Conservation (phyloP, 768 basidiomycete species). For the Glaciozyma martinii region DNA sequence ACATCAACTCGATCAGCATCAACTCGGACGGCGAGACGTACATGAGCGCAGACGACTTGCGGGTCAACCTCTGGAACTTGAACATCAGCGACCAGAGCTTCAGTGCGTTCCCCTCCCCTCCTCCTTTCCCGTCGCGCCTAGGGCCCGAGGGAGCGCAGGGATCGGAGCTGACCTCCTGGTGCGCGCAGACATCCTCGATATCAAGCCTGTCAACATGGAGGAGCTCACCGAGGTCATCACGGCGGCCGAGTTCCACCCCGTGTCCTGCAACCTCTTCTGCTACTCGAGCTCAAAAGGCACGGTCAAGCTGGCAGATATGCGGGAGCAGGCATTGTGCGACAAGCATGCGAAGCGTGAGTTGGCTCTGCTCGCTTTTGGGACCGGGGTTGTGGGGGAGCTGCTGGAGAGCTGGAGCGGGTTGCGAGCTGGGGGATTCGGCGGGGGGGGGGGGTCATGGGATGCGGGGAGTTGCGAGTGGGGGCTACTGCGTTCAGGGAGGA, state of each 20-base stretch:
- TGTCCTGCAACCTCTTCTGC: constrained; percentile 97
- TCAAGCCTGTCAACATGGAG: constrained; percentile 99
- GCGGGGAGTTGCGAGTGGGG: neutral
- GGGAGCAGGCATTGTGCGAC: constrained; percentile 93
- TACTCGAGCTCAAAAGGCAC: constrained; percentile 99
- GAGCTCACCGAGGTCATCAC: constrained; percentile 99
- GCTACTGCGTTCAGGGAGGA: neutral
- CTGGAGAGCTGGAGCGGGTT: neutral
- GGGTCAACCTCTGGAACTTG: constrained; percentile 97
- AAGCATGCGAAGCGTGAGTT: constrained; percentile 84
- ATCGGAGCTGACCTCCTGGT: neutral
- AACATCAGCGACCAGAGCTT: constrained; percentile 98
- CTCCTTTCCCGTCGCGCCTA: neutral
- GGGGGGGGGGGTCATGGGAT: neutral
- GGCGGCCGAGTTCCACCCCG: constrained; percentile 97
- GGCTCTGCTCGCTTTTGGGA: constrained; percentile 11
- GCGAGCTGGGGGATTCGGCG: neutral
- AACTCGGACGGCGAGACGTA: constrained; percentile 99
- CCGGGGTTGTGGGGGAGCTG: neutral
- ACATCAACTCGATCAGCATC: constrained; percentile 98
- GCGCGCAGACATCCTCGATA: constrained; percentile 87
- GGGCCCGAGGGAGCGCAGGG: too few species aligned
- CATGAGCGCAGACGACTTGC: constrained; percentile 95
- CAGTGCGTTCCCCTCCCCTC: constrained; percentile 53
- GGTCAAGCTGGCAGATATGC: constrained; percentile 99